phyloP scores from a whole-genome alignment of 176 grass and related monocot genomes.

The Puya raimondii region DNA sequence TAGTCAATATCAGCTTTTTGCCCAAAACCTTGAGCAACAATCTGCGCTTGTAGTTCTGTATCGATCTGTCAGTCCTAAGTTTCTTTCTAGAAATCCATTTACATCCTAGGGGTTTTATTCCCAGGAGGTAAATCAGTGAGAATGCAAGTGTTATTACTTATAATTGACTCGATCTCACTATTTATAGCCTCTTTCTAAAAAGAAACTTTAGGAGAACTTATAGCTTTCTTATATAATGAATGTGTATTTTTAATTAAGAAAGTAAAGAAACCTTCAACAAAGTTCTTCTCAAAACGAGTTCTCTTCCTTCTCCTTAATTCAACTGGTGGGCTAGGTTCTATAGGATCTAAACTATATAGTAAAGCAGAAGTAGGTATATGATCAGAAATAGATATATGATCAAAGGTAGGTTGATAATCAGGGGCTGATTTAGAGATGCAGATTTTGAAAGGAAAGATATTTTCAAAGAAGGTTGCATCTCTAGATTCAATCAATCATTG shows the following conservation, averaged over 20 bases:
- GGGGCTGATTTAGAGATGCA: neutral
- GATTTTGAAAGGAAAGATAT: neutral
- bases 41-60: constrained; percentile 9
- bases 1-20: constrained; percentile 10
- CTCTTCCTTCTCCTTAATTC: too few relatives aligned
- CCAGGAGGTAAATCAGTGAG: constrained; percentile 11
- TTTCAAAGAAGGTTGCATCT: too few relatives aligned
- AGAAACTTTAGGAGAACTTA: too few relatives aligned
- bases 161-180: constrained; percentile 20
- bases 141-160: constrained; percentile 15
- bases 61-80: constrained; percentile 5
- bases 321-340: neutral
- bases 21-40: constrained; percentile 10
- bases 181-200: neutral
- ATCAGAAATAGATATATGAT: constrained; percentile 1
- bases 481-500: too few relatives aligned
- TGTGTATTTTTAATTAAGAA: too few relatives aligned
- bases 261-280: too few relatives aligned
- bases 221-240: too few relatives aligned
- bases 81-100: constrained; percentile 20
- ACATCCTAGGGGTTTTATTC: constrained; percentile 17
- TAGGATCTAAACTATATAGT: constrained; percentile 7
- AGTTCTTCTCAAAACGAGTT: too few relatives aligned
- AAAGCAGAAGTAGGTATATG: neutral
- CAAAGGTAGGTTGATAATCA: neutral